Evolutionary conservation across 176 grass and related monocot species (phyloP), one percentile per base, ranked within the genome.

Genomic region (Cenchrus purpureus): DNA sequence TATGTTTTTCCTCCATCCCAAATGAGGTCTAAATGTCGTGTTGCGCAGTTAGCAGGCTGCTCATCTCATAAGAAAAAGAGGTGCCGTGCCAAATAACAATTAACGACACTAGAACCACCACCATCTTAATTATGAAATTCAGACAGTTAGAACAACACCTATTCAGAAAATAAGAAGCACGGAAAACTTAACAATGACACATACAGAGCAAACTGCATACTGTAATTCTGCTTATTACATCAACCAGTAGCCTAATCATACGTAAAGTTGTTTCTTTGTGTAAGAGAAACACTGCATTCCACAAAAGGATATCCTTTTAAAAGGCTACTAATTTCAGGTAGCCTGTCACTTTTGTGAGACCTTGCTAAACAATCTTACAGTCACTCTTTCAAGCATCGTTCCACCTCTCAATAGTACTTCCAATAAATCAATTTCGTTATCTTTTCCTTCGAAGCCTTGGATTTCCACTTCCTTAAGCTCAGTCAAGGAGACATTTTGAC

Each of bases 401-500:
- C 29, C 61, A 12, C 78, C 40, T 68, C 78, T 80, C 15, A 80
- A 34, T 11, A 80, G 14, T 42, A 68, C 29, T 66, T 80, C 66
- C 78, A 80, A 42, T 4, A 67, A 67, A 80, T 67, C 63, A 80
- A 80, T 10, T 42, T 54, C 29, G 0, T 80, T 63, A 22, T 53
- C 78, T 67, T 80, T 10, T 68, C 63, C 78, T 68, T 19, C n/a
- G 1, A 68, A 80, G 15, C 78, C 28, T n/a, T n/a, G 4, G 16
- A 80, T 68, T 68, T 80, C 62, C 12, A 80, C 46, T n/a, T 80
- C 63, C 66, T 40, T 68, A 67, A 80, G 78, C 37, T 54, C 48
- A 40, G 17, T 80, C 48, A 80, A 42, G 4, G 29, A 54, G 9
- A 67, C 53, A 12, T 6, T 80, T 37, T 67, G 62, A 80, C 15